Evolutionary conservation across 371 early-diverging fungal genomes (phyloP), one percentile per base, ranked within the genome.

Genomic region (Mortierella sp.): DNA sequence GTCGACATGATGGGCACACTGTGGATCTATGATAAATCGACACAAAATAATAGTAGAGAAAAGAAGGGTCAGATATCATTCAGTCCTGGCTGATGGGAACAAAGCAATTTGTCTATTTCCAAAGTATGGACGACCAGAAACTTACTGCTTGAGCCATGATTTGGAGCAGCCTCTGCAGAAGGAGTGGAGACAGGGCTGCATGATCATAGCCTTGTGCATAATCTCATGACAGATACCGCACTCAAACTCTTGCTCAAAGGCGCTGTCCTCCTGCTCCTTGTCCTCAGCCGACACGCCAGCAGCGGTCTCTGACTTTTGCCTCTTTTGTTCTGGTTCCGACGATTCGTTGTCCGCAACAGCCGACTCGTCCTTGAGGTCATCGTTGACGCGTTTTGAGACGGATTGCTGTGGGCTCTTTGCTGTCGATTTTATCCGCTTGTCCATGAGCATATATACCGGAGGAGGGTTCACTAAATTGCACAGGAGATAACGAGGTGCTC

Each of bases 101-200:
- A n/a, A n/a, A n/a, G n/a, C n/a, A n/a, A n/a, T n/a, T n/a, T n/a
- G n/a, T n/a, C n/a, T n/a, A n/a, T n/a, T n/a, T n/a, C n/a, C n/a
- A n/a, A n/a, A n/a, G n/a, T n/a, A n/a, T n/a, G n/a, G 22, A 24
- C 11, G 26, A 29, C 29, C 14, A 26, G 19, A 19, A 50, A 53
- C 65, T 40, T 79, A 83, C 84, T 50, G 68, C 31, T 50, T 22
- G 10, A 83, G 66, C 79, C 84, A 83, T 14, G 43, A 40, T 55
- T 83, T 83, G 52, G 79, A 76, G 44, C 84, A 83, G 8, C 52
- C 76, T 47, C 66, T 74, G 71, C 84, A 83, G 67, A 83, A 83
- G 13, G 79, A 66, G 31, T 83, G 84, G 2, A 79, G 71, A 37
- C 84, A 83, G 2, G 84, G 84, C 34, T 83, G 84, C 19, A 83